Conservation (phyloP, 2,329 filamentous ascomycete genomes). For the Monosporascus sp. region DNA sequence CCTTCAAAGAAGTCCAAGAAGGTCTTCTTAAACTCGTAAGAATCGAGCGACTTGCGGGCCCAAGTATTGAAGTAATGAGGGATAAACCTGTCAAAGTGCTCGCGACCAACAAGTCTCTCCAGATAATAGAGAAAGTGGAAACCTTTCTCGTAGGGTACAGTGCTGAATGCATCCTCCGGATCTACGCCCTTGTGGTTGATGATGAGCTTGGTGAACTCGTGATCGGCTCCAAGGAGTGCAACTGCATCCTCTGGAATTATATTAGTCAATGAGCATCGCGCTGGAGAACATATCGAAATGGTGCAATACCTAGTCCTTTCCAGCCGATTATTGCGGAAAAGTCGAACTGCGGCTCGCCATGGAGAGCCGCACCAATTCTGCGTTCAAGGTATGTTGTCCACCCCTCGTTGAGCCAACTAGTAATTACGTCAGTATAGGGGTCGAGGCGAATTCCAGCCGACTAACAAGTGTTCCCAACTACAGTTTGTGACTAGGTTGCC, state of each 20-base stretch:
- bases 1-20: conserved; percentile 77
- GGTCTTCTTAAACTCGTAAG: conserved; percentile 87
- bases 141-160: conserved; percentile 91
- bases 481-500: conserved; percentile 78
- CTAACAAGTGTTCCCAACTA: conserved; percentile 75
- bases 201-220: conserved; percentile 90
- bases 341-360: conserved; percentile 81
- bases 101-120: conserved; percentile 75
- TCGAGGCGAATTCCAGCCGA: conserved; percentile 6
- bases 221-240: conserved; percentile 70
- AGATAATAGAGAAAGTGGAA: conserved; percentile 92
- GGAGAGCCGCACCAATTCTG: conserved; percentile 68
- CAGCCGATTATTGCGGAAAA: conserved; percentile 96
- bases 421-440: conserved; percentile 1
- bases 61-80: conserved; percentile 88
- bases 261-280: conserved; percentile 1
- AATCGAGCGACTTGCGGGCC: conserved; percentile 82
- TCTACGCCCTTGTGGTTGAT: conserved; percentile 84
- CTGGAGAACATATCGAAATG: neutral
- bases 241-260: conserved; percentile 63
- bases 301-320: conserved; percentile 64
- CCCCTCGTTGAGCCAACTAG: conserved; percentile 66
- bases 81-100: conserved; percentile 93
- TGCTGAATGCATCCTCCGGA: conserved; percentile 92
- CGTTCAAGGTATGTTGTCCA: conserved; percentile 96